Conservation (phyloP, 805 yeast species). For the Tetrapisispora phaffii region DNA sequence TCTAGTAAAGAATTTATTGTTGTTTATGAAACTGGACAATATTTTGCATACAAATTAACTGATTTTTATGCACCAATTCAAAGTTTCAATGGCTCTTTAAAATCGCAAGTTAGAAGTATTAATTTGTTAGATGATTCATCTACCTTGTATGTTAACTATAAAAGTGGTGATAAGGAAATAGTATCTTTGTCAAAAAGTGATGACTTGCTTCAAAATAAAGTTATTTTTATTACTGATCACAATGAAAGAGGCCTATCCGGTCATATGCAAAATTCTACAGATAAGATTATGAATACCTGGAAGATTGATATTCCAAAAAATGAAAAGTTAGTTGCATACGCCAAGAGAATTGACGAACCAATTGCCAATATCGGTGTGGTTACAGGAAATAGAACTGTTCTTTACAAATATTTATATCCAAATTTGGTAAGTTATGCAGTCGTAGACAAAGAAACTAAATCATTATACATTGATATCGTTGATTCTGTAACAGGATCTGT, state of each 20-base stretch:
- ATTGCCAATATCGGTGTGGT: conserved; percentile 59
- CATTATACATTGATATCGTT: conserved; percentile 42
- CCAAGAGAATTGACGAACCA: conserved; percentile 32
- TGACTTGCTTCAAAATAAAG: conserved; percentile 9
- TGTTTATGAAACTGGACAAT: conserved; percentile 25
- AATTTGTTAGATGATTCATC: conserved; percentile 5
- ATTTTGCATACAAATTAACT: conserved; percentile 8
- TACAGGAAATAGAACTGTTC: conserved; percentile 57
- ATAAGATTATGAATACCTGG: conserved; percentile 32
- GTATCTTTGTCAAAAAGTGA: conserved; percentile 4
- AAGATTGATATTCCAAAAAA: conserved; percentile 19
- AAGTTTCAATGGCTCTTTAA: not conserved
- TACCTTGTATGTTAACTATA: conserved; percentile 12
- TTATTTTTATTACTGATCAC: conserved; percentile 13
- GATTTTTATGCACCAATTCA: conserved; percentile 5
- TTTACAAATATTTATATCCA: conserved; percentile 79
- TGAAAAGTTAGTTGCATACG: conserved; percentile 35
- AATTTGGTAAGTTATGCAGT: conserved; percentile 48
- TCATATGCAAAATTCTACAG: conserved; percentile 15
- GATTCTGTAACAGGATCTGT: conserved; percentile 65
- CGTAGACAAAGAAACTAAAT: conserved; percentile 19
- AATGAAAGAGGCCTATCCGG: conserved; percentile 17
- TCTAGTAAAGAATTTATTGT: conserved; percentile 15
- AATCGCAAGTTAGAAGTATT: not conserved
- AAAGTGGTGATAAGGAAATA: conserved; percentile 8